These are phyloP conservation scores for Didymella pinodella DNA, from an alignment of 2,329 filamentous ascomycete genomes.

Conservation along the genomic window DNA sequence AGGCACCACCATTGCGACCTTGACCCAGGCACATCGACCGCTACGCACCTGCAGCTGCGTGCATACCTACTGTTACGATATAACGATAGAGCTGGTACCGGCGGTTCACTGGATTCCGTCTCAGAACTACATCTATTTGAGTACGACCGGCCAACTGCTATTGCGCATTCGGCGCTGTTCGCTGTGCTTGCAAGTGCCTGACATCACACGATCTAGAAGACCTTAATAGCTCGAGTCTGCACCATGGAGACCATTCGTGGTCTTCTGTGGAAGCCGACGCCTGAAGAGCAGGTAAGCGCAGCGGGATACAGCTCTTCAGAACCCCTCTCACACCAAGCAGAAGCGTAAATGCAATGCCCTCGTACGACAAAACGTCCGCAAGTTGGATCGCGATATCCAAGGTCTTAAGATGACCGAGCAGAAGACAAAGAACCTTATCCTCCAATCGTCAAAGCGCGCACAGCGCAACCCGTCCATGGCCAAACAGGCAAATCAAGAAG, in stretches of 20 bases:
- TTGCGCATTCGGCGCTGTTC: conserved; percentile 13
- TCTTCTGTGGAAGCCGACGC: conserved; percentile 91
- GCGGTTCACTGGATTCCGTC: not conserved
- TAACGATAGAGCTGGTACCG: not conserved
- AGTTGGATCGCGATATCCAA: conserved; percentile 91
- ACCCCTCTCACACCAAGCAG: conserved; percentile 57
- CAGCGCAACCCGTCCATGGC: conserved; percentile 80
- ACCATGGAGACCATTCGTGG: conserved; percentile 85
- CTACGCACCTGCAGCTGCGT: not conserved
- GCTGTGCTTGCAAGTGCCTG: not conserved
- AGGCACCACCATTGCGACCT: conserved; percentile 29
- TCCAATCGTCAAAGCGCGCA: conserved; percentile 81
- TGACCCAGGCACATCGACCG: conserved; percentile 21
- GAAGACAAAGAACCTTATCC: conserved; percentile 79
- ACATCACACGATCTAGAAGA: not conserved
- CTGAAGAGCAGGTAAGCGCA: conserved; percentile 79
- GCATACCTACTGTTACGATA: not conserved
- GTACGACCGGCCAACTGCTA: not conserved
- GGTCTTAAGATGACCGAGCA: conserved; percentile 77
- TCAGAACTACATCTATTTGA: not conserved
- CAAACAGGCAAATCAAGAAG: conserved; percentile 80
- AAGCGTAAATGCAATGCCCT: conserved; percentile 94
- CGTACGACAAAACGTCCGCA: conserved; percentile 87
- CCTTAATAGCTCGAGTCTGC: not conserved
- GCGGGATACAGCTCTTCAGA: not conserved